Evolutionary conservation across 2,329 filamentous ascomycete species (phyloP), one percentile per base, ranked within the genome.

Genomic region (Fusarium circinatum): DNA sequence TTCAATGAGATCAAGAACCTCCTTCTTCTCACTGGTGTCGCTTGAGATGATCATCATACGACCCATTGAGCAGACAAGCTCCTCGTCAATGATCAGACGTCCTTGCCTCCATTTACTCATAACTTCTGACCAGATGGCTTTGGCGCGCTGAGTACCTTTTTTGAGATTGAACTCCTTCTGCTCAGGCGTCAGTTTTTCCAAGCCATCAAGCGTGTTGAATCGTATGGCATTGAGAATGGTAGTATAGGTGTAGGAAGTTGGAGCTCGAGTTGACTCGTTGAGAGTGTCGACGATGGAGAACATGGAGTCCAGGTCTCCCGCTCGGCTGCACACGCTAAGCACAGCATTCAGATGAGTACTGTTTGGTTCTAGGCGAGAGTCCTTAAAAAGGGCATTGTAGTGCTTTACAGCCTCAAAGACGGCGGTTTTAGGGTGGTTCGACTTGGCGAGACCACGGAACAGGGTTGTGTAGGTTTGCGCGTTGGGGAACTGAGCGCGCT

Each of bases 281-380:
- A 96, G 87, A 38, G 91, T 90, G n/a, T 90, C 88, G 48, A 92
- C 89, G 72, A 98, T 88, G 62, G 89, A 88, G 86, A 96, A 97
- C 75, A 98, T 84, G 22, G 91, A 89, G 75, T 98, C 94, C 81
- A 97, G 87, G 79, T 98, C 92, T 18, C 86, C 81, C 8, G 93
- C 92, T 65, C 90, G 88, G 54, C 92, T 89, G 80, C 95, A 98
- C 14, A 96, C 93, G 66, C 91, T 90, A 49, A 99, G 85, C n/a
- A 95, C 90, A 15, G 95, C 94, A 80, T 99, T 99, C 71, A 94
- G 90, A 79, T 98, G 96, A 64, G 94, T 93, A 41, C 92, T 92
- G 75, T 91, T 93, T 22, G 93, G 92, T 73, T 91, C 87, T 57
- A 97, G 85, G 13, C 87, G 85, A 2, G 89, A 90, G 41, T 89